Conservation (phyloP, 352 stramenopile genomes). For the Pythium volutum region DNA sequence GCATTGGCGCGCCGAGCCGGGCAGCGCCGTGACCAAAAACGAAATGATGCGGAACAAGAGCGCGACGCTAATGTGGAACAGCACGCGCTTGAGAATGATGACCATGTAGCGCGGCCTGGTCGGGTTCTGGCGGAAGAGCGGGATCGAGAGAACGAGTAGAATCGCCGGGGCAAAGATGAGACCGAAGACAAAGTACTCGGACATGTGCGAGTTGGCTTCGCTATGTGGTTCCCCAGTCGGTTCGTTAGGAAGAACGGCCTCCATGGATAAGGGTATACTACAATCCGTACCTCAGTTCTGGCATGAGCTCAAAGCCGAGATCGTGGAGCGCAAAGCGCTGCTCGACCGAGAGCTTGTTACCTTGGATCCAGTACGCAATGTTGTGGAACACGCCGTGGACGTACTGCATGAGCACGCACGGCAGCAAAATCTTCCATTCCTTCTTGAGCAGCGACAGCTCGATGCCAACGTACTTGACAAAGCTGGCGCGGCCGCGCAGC, state of each 20-base stretch:
- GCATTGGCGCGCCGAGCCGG: slow-evolving; percentile 66
- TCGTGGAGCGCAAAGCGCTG: slow-evolving; percentile 79
- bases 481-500: slow-evolving; percentile 51
- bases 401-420: slow-evolving; percentile 84
- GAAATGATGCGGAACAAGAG: slow-evolving; percentile 70
- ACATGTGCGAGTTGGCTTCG: slow-evolving; percentile 40
- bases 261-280: too few species aligned
- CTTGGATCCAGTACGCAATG: slow-evolving; percentile 83
- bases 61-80: slow-evolving; percentile 78
- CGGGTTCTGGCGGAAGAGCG: slow-evolving; percentile 61
- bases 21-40: slow-evolving; percentile 77
- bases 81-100: slow-evolving; percentile 77
- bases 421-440: slow-evolving; percentile 75
- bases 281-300: slow-evolving; percentile 47
- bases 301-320: slow-evolving; percentile 71
- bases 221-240: too few species aligned
- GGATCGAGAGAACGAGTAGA: slow-evolving; percentile 57
- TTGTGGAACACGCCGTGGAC: slow-evolving; percentile 84
- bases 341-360: slow-evolving; percentile 48
- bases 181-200: slow-evolving; percentile 79
- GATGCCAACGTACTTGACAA: slow-evolving; percentile 61
- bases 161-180: slow-evolving; percentile 71
- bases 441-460: slow-evolving; percentile 54
- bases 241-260: too few species aligned
- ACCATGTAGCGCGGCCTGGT: slow-evolving; percentile 67